phyloP scores from a whole-genome alignment of 768 basidiomycete species.

The Boletus huronensis region DNA sequence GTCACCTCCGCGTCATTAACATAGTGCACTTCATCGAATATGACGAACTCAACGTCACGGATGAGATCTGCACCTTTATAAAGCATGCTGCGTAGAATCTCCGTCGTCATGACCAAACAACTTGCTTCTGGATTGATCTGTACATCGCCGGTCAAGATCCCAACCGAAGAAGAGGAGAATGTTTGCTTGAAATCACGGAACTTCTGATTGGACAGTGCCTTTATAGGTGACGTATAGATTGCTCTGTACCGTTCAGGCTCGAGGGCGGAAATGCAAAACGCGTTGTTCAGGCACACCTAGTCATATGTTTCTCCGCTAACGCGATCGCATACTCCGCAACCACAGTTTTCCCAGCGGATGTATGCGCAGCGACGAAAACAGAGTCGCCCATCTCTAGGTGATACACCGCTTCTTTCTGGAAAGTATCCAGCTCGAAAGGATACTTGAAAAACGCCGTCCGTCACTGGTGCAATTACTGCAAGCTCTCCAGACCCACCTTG shows the following conservation, averaged over 20 bases:
- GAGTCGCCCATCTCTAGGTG: constrained; percentile 96
- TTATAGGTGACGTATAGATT: constrained; percentile 98
- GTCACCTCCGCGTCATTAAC: constrained; percentile 96
- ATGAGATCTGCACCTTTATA: constrained; percentile 99
- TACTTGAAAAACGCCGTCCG: constrained; percentile 52
- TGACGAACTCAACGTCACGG: constrained; percentile 98
- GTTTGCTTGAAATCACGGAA: constrained; percentile 98
- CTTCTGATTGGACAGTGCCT: constrained; percentile 97
- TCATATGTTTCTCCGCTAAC: constrained; percentile 97
- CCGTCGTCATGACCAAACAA: constrained; percentile 97
- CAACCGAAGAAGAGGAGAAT: constrained; percentile 86
- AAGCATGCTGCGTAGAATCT: constrained; percentile 96
- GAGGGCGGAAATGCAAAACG: constrained; percentile 12
- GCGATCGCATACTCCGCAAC: constrained; percentile 99
- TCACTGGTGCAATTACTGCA: constrained; percentile 1
- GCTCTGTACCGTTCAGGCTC: constrained; percentile 50
- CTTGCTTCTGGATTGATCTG: constrained; percentile 98
- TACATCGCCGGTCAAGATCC: constrained; percentile 97
- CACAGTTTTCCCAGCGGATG: constrained; percentile 98
- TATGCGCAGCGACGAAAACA: constrained; percentile 99
- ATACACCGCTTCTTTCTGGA: constrained; percentile 98
- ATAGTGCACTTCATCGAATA: constrained; percentile 99
- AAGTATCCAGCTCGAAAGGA: constrained; percentile 97
- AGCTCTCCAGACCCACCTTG: constrained; percentile 48
- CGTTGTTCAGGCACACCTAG: constrained; percentile 54